Evolutionary conservation across 1,139 yeast species (phyloP).

Genomic region (Yamadazyma taylorii): DNA sequence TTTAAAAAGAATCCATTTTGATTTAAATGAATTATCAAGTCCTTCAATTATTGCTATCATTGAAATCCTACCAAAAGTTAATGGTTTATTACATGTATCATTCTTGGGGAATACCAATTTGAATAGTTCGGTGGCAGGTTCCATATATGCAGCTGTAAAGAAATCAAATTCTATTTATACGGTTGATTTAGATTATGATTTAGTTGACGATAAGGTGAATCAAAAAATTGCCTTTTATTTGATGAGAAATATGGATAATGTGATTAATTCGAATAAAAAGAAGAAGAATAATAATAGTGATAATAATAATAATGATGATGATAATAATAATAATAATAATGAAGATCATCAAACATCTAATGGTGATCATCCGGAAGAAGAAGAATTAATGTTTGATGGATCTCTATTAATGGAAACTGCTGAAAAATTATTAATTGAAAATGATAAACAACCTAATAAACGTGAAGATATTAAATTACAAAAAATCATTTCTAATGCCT

Average conservation of each 20-base stretch:
- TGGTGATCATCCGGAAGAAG: conserved; percentile 27
- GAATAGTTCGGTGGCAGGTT: conserved; percentile 59
- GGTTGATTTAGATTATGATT: conserved; percentile 70
- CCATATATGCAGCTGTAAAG: conserved; percentile 71
- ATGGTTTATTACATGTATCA: conserved; percentile 73
- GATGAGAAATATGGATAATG: conserved; percentile 76
- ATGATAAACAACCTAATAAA: conserved; percentile 28
- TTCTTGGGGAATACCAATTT: conserved; percentile 62
- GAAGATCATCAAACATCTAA: conserved; percentile 17
- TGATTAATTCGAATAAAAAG: conserved; percentile 10
- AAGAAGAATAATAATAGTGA: conserved; percentile 2
- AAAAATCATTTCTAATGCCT: conserved; percentile 41
- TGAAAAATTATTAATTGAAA: conserved; percentile 52
- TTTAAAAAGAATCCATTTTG: conserved; percentile 75
- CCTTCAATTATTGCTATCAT: conserved; percentile 68
- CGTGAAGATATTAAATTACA: conserved; percentile 41
- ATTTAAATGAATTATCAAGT: conserved; percentile 63
- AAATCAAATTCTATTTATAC: conserved; percentile 63
- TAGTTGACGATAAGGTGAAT: conserved; percentile 66
- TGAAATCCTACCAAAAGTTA: conserved; percentile 68
- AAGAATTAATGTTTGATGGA: conserved; percentile 50
- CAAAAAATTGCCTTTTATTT: conserved; percentile 79
- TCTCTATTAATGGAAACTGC: conserved; percentile 63
- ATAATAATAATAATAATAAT: neutral
- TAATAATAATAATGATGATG: conserved; percentile 2